These are phyloP conservation scores for Aspergillus brunneoviolaceus DNA, from an alignment of 2,329 filamentous ascomycete species.

Conservation along the genomic window DNA sequence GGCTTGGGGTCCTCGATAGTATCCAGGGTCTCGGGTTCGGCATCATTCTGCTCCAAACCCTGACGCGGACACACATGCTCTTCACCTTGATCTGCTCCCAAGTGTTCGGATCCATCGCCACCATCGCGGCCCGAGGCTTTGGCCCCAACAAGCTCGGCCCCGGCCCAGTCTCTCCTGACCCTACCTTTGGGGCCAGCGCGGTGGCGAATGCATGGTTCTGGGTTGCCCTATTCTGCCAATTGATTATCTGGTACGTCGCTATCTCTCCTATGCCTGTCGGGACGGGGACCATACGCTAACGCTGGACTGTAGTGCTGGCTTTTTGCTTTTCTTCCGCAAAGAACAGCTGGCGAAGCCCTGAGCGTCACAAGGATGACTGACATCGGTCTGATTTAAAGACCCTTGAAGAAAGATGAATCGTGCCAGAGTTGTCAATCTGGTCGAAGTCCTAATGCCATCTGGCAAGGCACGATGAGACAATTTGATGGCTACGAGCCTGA, in stretches of 20 bases:
- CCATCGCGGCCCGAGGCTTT: constrained; percentile 59
- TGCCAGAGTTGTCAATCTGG: too few species aligned
- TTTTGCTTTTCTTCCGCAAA: constrained; percentile 43
- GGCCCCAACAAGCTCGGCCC: constrained; percentile 62
- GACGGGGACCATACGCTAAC: too few species aligned
- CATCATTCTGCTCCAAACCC: constrained; percentile 64
- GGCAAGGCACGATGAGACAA: too few species aligned
- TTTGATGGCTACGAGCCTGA: too few species aligned
- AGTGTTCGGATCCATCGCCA: constrained; percentile 59
- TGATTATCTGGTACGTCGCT: constrained; percentile 47
- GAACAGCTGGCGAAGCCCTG: constrained; percentile 44
- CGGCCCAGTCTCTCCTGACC: constrained; percentile 61
- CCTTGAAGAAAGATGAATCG: too few species aligned
- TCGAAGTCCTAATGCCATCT: too few species aligned
- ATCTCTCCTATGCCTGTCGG: too few species aligned
- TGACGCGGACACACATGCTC: constrained; percentile 63
- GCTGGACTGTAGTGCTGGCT: constrained; percentile 24
- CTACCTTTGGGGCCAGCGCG: constrained; percentile 48
- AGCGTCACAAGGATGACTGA: not conserved
- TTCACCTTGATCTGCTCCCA: constrained; percentile 61
- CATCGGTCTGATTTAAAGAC: too few species aligned
- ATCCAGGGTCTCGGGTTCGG: constrained; percentile 65
- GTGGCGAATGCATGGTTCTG: constrained; percentile 58
- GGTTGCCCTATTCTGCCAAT: constrained; percentile 57
- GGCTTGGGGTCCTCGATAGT: constrained; percentile 64